Percentiles rank a stretch among this genome's conserved stretches.
Evolutionary conservation across 441 rosid genomes (phyloP).

Genomic region (Flueggea neowawraea): DNA sequence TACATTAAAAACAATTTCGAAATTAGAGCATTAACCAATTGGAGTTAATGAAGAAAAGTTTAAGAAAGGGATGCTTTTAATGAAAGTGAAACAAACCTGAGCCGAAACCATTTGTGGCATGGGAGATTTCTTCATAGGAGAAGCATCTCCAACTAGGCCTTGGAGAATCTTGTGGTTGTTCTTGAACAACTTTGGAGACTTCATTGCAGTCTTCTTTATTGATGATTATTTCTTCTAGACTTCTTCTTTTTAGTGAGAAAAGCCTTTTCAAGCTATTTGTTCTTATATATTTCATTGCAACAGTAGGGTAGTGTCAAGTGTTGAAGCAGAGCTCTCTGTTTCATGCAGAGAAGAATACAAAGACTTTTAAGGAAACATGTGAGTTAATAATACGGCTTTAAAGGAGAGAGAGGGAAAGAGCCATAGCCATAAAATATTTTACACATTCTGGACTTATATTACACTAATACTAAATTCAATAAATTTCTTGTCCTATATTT

Average conservation of each 20-base stretch:
- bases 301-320: slow-evolving; percentile 1
- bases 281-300: slow-evolving; percentile 67
- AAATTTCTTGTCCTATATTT: too few relatives aligned
- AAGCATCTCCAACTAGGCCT: slow-evolving; percentile 94
- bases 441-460: too few relatives aligned
- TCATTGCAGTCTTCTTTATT: slow-evolving; percentile 9
- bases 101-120: slow-evolving; percentile 69
- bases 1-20: neutral
- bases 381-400: too few relatives aligned
- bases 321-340: slow-evolving; percentile 22
- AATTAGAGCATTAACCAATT: neutral
- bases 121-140: slow-evolving; percentile 69
- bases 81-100: slow-evolving; percentile 42
- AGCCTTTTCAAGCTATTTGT: slow-evolving; percentile 73
- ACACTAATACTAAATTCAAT: too few relatives aligned
- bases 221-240: slow-evolving; percentile 37
- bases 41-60: neutral
- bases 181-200: slow-evolving; percentile 22
- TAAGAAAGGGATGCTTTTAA: neutral
- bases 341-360: slow-evolving; percentile 20
- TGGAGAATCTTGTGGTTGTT: slow-evolving; percentile 30
- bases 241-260: slow-evolving; percentile 59
- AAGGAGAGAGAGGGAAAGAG: too few relatives aligned
- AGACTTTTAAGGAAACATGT: too few relatives aligned
- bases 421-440: too few relatives aligned